Base-by-base conservation (phyloP, 2,329 filamentous ascomycete genomes). In the Colletotrichum sp. region DNA sequence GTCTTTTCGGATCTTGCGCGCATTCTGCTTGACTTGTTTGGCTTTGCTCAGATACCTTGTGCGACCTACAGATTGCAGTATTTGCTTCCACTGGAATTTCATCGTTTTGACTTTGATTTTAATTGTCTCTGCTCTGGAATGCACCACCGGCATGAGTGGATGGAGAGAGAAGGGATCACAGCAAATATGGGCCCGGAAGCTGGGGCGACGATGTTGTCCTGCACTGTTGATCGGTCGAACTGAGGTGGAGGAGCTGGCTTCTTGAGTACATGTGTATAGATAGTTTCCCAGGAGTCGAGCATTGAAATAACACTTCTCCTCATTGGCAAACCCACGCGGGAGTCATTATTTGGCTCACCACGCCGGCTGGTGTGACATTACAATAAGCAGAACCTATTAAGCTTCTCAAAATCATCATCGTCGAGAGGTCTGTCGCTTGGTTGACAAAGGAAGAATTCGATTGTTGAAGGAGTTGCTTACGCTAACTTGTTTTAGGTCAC, bases 1-100 rank as follows among this genome's bases (percentile, higher is more conserved):
- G 48, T 77, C 73, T 78, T 79, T 77, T 78, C 77, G 62, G 65
- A 71, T 24, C 21, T 62, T 14, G 14, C 32, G 30, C 16, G 28
- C 7, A 6, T 63, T 58, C 3, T 24, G 65, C 72, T 64, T 68
- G 74, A 68, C 79, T 72, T 81, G 68, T 70, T 74, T 76, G 77
- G 75, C 76, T 78, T 80, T 71, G 77, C 77, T 79, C 87, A 88
- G 87, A 90, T 90, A 90, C 89, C 89, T 90, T 90, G 89, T 90
- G 90, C 88, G 86, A 90, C 89, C 89, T 88, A 89, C 83, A 84
- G 81, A 85, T 80, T 84, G 79, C 74, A 73, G 65, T 76, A 73
- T 75, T 77, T 78, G 69, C 68, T 69, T 68, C 26, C 32, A 52
- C 38, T 76, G 61, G 75, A 61, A 74, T 73, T 73, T 62, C 24